A percentile compares a stretch with the other conserved stretches of the same genome.
Evolutionary conservation across 805 yeast species (phyloP).

Genomic region (Isabelozyma pseudorhagii): DNA sequence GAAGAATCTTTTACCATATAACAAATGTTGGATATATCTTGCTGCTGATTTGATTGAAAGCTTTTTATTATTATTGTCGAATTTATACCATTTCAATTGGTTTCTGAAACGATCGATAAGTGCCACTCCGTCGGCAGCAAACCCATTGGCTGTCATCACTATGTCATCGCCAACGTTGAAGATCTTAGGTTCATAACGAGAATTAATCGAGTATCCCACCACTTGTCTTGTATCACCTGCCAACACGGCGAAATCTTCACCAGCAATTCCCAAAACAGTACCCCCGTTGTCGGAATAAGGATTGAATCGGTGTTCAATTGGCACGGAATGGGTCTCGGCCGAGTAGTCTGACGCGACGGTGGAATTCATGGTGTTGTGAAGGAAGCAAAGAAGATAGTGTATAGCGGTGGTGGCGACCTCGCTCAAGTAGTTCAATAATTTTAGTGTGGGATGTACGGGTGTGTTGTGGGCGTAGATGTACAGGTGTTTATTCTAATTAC

Average conservation of each 20-base stretch:
- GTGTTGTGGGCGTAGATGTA: neutral
- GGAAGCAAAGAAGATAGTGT: neutral
- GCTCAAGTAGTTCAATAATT: no score
- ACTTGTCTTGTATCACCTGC: constrained; percentile 99
- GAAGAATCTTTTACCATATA: constrained; percentile 92
- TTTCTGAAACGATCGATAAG: constrained; percentile 70
- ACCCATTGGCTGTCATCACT: constrained; percentile 90
- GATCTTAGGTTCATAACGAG: constrained; percentile 89
- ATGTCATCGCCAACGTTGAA: constrained; percentile 85
- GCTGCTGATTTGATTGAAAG: constrained; percentile 75
- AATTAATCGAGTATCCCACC: constrained; percentile 87
- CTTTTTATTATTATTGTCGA: constrained; percentile 70
- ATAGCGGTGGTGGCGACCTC: neutral
- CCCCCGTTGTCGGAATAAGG: constrained; percentile 97
- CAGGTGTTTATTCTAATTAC: neutral
- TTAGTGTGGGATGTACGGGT: neutral
- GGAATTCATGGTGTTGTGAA: constrained; percentile 2
- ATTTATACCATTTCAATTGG: constrained; percentile 87
- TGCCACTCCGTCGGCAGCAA: constrained; percentile 91
- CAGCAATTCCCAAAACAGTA: constrained; percentile 95
- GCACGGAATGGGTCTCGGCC: constrained; percentile 48
- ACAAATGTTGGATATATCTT: constrained; percentile 81
- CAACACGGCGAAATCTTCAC: constrained; percentile 92
- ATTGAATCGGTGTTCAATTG: constrained; percentile 89
- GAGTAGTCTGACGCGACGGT: constrained; percentile 69